phyloP scores from a whole-genome alignment of 495 filamentous ascomycete genomes.

The Aspergillus incahuasiensis region DNA sequence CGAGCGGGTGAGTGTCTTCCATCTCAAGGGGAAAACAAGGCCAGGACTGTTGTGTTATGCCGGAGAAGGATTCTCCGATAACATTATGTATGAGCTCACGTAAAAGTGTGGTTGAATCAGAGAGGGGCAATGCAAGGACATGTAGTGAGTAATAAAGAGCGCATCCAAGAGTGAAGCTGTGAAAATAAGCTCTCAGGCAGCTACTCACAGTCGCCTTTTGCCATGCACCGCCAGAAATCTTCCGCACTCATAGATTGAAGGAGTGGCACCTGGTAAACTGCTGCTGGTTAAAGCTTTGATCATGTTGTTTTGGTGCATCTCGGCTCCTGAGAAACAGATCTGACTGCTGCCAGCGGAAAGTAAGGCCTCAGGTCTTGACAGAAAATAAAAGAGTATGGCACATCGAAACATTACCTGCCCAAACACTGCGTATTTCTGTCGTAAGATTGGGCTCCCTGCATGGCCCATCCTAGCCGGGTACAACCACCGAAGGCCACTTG shows the following conservation, averaged over 20 bases:
- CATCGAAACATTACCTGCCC: no score
- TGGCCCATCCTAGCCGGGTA: no score
- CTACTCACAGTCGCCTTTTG: background rate
- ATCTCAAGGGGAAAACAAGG: background rate
- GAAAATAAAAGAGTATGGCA: no score
- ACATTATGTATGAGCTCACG: background rate
- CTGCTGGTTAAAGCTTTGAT: background rate
- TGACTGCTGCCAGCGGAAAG: background rate
- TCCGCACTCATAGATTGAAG: background rate
- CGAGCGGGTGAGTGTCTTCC: background rate
- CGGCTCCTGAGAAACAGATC: background rate
- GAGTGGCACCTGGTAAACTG: background rate
- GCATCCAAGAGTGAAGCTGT: background rate
- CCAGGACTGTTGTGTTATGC: background rate
- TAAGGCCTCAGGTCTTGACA: no score
- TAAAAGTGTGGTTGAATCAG: background rate
- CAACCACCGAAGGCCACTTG: no score
- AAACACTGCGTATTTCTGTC: no score
- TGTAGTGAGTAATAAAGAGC: background rate
- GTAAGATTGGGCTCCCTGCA: no score
- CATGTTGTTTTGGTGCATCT: background rate
- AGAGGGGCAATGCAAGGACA: background rate
- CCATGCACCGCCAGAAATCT: background rate
- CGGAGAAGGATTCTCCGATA: background rate
- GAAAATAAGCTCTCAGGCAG: background rate